Evolutionary conservation across 2,329 filamentous ascomycete genomes (phyloP).

Genomic region (Acephala macrosclerotiorum): DNA sequence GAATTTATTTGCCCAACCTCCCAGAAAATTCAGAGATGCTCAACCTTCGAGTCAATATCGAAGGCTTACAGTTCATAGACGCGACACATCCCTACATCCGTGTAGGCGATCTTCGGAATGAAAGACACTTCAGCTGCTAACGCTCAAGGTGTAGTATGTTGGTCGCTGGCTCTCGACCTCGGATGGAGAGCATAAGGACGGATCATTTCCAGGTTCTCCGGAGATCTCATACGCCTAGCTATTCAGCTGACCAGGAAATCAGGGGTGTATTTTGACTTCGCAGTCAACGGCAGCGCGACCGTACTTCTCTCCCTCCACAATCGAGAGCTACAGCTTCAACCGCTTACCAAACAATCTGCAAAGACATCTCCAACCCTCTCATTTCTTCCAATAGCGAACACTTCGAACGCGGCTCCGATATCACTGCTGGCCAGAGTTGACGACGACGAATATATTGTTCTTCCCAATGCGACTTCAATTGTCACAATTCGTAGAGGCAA

Average conservation of each 20-base stretch:
- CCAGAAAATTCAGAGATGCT: background rate
- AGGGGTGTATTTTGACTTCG: constrained; percentile 40
- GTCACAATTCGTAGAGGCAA: constrained; percentile 29
- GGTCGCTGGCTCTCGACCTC: constrained; percentile 36
- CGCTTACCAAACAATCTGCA: background rate
- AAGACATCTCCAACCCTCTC: background rate
- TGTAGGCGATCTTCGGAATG: constrained; percentile 18
- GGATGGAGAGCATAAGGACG: constrained; percentile 34
- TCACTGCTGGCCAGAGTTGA: constrained; percentile 38
- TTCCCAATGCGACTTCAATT: constrained; percentile 36
- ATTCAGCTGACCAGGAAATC: constrained; percentile 7
- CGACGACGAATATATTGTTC: constrained; percentile 38
- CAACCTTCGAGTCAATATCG: constrained; percentile 6
- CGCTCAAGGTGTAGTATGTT: constrained; percentile 33
- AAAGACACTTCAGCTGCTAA: background rate
- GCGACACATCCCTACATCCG: constrained; percentile 34
- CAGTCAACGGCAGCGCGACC: constrained; percentile 31
- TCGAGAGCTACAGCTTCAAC: constrained; percentile 12
- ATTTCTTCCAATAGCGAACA: constrained; percentile 29
- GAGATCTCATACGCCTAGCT: background rate
- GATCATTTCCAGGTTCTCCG: constrained; percentile 37
- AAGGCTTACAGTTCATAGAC: constrained; percentile 35
- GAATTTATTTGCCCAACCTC: constrained; percentile 8
- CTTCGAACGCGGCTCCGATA: constrained; percentile 32
- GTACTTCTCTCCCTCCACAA: constrained; percentile 37